phyloP scores from a whole-genome alignment of 148 eudicot species.

The Drosera capensis region DNA sequence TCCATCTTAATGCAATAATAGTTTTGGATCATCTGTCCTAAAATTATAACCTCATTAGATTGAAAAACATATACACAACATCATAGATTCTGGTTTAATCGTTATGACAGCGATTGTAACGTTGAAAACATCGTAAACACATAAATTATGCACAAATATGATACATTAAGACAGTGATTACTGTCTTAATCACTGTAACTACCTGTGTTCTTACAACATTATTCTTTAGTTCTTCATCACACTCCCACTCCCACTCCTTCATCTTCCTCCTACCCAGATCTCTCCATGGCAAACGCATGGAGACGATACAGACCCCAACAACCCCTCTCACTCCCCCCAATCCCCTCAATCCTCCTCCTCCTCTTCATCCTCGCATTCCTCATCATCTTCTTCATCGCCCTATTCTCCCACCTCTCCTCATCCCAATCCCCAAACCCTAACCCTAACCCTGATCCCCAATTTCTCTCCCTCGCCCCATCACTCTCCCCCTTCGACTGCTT shows the following conservation, averaged over 20 bases:
- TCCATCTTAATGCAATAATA: no score
- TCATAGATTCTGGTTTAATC: no score
- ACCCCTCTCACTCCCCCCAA: constrained; percentile 9
- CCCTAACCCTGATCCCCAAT: constrained; percentile 13
- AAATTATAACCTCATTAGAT: no score
- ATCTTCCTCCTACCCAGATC: neutral
- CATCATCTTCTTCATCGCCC: constrained; percentile 32
- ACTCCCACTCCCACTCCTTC: neutral
- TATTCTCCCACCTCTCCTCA: constrained; percentile 34
- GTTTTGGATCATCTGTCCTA: no score
- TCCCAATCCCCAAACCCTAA: constrained; percentile 19
- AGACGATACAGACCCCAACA: constrained; percentile 48
- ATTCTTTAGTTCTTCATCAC: no score
- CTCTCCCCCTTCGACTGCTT: constrained; percentile 64
- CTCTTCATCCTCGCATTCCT: constrained; percentile 24
- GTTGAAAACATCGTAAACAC: no score
- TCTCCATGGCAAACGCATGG: constrained; percentile 80
- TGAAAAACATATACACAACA: no score
- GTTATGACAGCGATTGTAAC: no score
- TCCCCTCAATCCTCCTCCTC: constrained; percentile 19
- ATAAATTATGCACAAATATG: no score
- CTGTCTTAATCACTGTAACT: no score
- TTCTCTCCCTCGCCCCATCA: constrained; percentile 8
- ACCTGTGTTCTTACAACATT: no score
- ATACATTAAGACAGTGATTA: no score